Percentiles rank a stretch among this genome's conserved stretches.
Evolutionary conservation across 352 stramenopile genomes (phyloP).

Genomic region (Phytophthora sojae): DNA sequence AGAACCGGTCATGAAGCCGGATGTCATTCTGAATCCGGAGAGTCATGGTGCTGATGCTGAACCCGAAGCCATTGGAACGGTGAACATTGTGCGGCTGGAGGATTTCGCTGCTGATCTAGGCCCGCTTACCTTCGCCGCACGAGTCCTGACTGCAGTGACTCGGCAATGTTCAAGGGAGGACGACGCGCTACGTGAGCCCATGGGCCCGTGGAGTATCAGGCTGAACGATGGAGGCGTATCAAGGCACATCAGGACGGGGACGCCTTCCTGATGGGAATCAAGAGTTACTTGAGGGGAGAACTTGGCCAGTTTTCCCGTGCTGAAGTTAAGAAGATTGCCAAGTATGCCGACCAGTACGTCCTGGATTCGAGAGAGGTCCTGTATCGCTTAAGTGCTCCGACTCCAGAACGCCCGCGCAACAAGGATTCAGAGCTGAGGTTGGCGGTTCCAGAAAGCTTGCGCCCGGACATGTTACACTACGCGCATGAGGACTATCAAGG

Average conservation of each 20-base stretch:
- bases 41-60: neutral
- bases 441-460: too few relatives aligned
- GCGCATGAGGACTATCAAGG: too few relatives aligned
- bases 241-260: conserved; percentile 11
- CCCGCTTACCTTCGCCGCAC: neutral
- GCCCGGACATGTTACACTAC: conserved; percentile 2
- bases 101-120: neutral
- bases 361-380: too few relatives aligned
- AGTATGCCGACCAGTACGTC: too few relatives aligned
- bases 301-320: neutral
- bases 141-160: neutral
- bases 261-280: neutral
- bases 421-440: too few relatives aligned
- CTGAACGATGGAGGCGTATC: conserved; percentile 12
- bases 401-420: too few relatives aligned
- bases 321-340: too few relatives aligned
- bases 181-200: neutral
- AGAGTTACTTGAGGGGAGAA: neutral
- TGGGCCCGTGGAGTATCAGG: conserved; percentile 8
- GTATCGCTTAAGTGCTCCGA: too few relatives aligned
- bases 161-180: neutral
- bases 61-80: neutral
- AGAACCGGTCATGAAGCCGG: conserved; percentile 7
- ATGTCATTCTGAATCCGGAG: neutral
- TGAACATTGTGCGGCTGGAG: neutral